Evolutionary conservation across 805 yeast species (phyloP).

Genomic region (Candida verbasci): DNA sequence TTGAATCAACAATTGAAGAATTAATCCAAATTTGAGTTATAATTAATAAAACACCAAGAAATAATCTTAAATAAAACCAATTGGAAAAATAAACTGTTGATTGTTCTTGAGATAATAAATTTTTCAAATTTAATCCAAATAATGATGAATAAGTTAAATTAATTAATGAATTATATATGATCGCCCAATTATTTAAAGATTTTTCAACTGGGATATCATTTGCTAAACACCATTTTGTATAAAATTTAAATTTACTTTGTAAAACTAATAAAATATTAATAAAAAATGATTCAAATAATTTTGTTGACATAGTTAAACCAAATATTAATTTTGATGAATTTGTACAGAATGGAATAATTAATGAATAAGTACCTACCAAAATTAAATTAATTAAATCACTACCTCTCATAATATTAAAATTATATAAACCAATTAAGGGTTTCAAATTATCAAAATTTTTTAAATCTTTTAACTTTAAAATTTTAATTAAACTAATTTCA

Average conservation of each 20-base stretch:
- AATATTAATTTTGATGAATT: slow-evolving; percentile 23
- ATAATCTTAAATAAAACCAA: slow-evolving; percentile 49
- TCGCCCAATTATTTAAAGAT: slow-evolving; percentile 72
- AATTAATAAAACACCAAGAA: slow-evolving; percentile 54
- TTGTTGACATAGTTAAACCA: slow-evolving; percentile 40
- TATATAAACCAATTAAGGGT: slow-evolving; percentile 57
- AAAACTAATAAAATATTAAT: slow-evolving; percentile 48
- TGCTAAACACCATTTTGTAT: slow-evolving; percentile 61
- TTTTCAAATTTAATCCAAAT: slow-evolving; percentile 35
- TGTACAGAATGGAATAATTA: slow-evolving; percentile 39
- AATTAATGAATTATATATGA: slow-evolving; percentile 48
- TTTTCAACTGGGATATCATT: slow-evolving; percentile 60
- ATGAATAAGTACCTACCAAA: slow-evolving; percentile 36
- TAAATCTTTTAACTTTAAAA: slow-evolving; percentile 46
- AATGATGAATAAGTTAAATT: slow-evolving; percentile 55
- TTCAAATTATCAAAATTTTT: slow-evolving; percentile 36
- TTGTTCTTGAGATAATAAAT: slow-evolving; percentile 13
- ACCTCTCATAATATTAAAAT: slow-evolving; percentile 62
- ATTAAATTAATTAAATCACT: slow-evolving; percentile 53
- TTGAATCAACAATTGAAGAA: slow-evolving; percentile 59
- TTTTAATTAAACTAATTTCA: slow-evolving; percentile 31
- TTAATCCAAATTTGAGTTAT: slow-evolving; percentile 67
- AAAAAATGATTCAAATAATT: slow-evolving; percentile 47
- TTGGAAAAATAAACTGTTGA: slow-evolving; percentile 19
- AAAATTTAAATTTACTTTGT: slow-evolving; percentile 58